A percentile compares a stretch with the other conserved stretches of the same genome.
Conservation (phyloP, 176 grass and related monocot genomes). For the Oropetium thomaeum region DNA sequence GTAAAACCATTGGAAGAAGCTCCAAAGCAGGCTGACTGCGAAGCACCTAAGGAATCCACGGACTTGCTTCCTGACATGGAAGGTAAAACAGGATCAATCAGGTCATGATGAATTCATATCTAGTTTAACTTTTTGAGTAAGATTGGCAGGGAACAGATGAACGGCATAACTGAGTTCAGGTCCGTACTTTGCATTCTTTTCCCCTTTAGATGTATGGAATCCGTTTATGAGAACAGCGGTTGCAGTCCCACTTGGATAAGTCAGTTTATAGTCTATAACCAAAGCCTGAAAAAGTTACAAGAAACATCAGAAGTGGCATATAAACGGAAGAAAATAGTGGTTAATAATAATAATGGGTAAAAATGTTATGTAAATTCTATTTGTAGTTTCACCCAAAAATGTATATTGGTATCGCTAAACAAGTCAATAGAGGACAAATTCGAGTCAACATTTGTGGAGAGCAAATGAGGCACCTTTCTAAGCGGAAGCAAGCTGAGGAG, state of each 20-base stretch:
- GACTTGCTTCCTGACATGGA: constrained; percentile 63
- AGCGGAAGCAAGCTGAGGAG: constrained; percentile 75
- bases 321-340: neutral
- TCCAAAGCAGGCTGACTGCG: constrained; percentile 68
- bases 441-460: neutral
- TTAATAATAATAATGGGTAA: neutral
- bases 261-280: constrained; percentile 82
- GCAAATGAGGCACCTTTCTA: constrained; percentile 59
- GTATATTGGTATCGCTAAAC: neutral
- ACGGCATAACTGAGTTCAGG: neutral
- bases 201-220: constrained; percentile 83
- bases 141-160: neutral
- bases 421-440: neutral
- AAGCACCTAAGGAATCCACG: constrained; percentile 64
- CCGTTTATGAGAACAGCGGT: constrained; percentile 92
- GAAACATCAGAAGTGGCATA: neutral
- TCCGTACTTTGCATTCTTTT: constrained; percentile 70
- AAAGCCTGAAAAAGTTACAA: constrained; percentile 56
- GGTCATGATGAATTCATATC: neutral
- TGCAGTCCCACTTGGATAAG: constrained; percentile 86
- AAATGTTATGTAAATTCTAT: neutral
- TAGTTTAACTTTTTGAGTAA: neutral
- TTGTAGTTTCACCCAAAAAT: neutral
- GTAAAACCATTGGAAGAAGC: constrained; percentile 95
- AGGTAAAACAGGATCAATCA: neutral